phyloP scores from a whole-genome alignment of 257 asterid genomes.

The Capsicum rhomboideum region DNA sequence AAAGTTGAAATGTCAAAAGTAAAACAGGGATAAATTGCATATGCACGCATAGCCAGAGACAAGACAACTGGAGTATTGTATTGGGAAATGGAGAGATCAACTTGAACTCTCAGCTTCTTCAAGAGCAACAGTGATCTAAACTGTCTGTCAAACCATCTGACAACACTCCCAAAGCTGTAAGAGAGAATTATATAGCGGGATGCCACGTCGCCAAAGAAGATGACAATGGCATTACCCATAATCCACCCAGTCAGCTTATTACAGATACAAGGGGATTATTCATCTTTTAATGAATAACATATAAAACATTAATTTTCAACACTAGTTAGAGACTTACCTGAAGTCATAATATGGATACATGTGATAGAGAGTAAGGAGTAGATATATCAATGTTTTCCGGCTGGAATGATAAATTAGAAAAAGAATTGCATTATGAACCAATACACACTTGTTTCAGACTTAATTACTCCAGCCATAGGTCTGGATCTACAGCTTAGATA shows the following conservation, averaged over 20 bases:
- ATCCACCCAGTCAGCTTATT: constrained; percentile 44
- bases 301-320: constrained; percentile 6
- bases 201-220: constrained; percentile 95
- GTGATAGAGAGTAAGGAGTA: constrained; percentile 88
- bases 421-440: constrained; percentile 10
- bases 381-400: constrained; percentile 87
- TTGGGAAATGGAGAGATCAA: constrained; percentile 99
- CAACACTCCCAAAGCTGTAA: constrained; percentile 91
- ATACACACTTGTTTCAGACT: neutral
- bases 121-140: constrained; percentile 91
- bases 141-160: constrained; percentile 99
- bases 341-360: constrained; percentile 90
- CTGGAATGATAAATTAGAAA: constrained; percentile 31
- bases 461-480: constrained; percentile 1
- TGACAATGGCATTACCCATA: constrained; percentile 99
- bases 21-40: neutral
- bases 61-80: constrained; percentile 19
- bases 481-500: constrained; percentile 53
- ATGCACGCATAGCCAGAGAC: neutral
- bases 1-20: constrained; percentile 42
- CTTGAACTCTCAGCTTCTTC: constrained; percentile 99
- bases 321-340: constrained; percentile 75
- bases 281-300: neutral
- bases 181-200: constrained; percentile 82
- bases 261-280: neutral